These are phyloP conservation scores for Vanilla planifolia DNA, from an alignment of 106 monocot genomes.

Conservation along the genomic window DNA sequence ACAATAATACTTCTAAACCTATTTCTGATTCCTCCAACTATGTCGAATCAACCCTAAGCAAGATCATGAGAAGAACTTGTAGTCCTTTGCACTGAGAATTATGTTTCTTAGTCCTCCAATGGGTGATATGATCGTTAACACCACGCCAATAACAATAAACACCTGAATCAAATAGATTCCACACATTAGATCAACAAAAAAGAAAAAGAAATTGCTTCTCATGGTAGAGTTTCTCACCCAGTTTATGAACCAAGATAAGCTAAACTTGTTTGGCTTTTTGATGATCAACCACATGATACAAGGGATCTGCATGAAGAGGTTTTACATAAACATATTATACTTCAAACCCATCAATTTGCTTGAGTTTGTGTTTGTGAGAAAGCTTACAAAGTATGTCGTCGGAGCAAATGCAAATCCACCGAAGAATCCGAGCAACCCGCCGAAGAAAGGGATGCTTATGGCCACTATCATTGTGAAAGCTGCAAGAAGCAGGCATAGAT, in stretches of 20 bases:
- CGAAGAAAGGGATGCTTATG: slow-evolving; percentile 26
- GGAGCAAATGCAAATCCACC: slow-evolving; percentile 34
- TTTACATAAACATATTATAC: too few species aligned
- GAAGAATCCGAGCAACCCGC: slow-evolving; percentile 25
- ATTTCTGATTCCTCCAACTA: too few species aligned
- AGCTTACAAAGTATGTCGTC: slow-evolving; percentile 28
- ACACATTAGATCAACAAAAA: too few species aligned
- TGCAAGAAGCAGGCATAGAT: slow-evolving; percentile 6
- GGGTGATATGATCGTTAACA: slow-evolving; percentile 35
- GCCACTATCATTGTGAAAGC: slow-evolving; percentile 24
- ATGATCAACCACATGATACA: slow-evolving; percentile 58
- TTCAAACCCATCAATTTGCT: too few species aligned
- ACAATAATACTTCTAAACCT: too few species aligned
- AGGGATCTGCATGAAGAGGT: slow-evolving; percentile 29
- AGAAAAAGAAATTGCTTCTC: too few species aligned
- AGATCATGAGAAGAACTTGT: slow-evolving; percentile 27
- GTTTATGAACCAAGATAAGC: slow-evolving; percentile 42
- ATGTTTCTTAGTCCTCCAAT: slow-evolving; percentile 45
- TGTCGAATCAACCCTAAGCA: too few species aligned
- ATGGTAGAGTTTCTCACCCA: slow-evolving; percentile 3
- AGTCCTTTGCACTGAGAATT: slow-evolving; percentile 24
- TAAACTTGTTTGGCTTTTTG: slow-evolving; percentile 37
- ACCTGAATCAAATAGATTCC: slow-evolving; percentile 24
- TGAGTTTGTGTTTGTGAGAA: not conserved
- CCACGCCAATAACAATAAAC: slow-evolving; percentile 35